A percentile compares a stretch with the other conserved stretches of the same genome.
phyloP scores from a whole-genome alignment of 805 yeast species.

The Yamadazyma sp. region DNA sequence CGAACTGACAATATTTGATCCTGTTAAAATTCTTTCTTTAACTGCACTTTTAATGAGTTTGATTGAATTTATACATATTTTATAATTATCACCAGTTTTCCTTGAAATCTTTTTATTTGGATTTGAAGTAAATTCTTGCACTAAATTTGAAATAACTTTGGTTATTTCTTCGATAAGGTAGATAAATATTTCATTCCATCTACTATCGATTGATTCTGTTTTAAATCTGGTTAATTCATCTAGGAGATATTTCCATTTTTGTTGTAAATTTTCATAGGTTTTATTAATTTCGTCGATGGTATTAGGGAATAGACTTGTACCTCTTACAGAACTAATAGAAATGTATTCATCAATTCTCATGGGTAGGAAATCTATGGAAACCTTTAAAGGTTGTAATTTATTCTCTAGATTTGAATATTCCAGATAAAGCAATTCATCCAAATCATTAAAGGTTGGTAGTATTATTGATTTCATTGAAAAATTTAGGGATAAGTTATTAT shows the following conservation, averaged over 20 bases:
- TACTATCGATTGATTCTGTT: conserved; percentile 45
- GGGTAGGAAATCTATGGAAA: conserved; percentile 52
- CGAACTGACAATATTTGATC: conserved; percentile 18
- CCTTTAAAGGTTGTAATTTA: conserved; percentile 48
- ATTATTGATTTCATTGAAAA: conserved; percentile 18
- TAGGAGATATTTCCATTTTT: conserved; percentile 40
- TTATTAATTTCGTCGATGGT: conserved; percentile 28
- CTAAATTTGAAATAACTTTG: conserved; percentile 6
- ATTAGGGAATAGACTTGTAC: conserved; percentile 20
- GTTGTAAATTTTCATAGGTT: conserved; percentile 37
- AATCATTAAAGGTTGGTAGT: conserved; percentile 29
- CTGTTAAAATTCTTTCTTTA: conserved; percentile 36
- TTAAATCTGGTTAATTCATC: conserved; percentile 41
- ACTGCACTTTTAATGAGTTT: conserved; percentile 32
- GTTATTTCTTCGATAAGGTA: conserved; percentile 43
- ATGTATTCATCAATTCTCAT: conserved; percentile 44
- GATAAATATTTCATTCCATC: conserved; percentile 55
- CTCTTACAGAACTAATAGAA: conserved; percentile 12
- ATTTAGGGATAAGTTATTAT: conserved; percentile 14
- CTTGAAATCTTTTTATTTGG: conserved; percentile 19
- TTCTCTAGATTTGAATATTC: conserved; percentile 41
- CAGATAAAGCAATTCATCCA: conserved; percentile 34
- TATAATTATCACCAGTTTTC: conserved; percentile 30
- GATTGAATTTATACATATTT: conserved; percentile 38
- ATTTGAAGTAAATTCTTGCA: conserved; percentile 7